Base-by-base conservation (phyloP, 305 asterid genomes). In the Coffea humblotiana region DNA sequence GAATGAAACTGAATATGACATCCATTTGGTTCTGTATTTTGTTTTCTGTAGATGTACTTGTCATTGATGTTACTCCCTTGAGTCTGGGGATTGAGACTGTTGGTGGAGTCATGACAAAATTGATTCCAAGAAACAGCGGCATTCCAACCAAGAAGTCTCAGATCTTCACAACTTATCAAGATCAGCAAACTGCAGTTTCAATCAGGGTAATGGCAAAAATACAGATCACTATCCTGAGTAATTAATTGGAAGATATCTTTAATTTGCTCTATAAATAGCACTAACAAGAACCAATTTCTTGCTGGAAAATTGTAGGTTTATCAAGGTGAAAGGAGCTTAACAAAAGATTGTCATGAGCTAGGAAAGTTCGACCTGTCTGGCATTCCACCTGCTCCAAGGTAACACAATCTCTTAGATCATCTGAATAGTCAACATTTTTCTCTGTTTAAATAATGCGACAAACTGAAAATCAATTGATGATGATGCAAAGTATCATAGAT, bases 51-150 rank as follows among this genome's bases (percentile, higher is more conserved):
- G 85, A 66, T 6, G 9, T 73, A 60, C 47, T 80, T 48, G 21
- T 80, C 52, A 56, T 82, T 12, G 84, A 79, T 81, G 52, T 64
- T 29, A 76, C 74, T 13, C 85, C 86, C 0, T 72, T 83, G 82
- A 87, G 88, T 45, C 77, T 84, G 16, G 90, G 90, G 0, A 72
- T 84, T 5, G 90, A 84, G 81, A 87, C 88, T 3, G 84, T 78
- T 7, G 90, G 88, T 8, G 88, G 90, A 4, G 88, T 87, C 40
- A 82, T 87, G 89, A 82, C 89, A 2, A 78, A 78, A 37, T 56
- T 87, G 60, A 82, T 87, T 23, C 85, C 86, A 49, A 81, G 89
- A 70, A 80, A 84, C 67, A 71, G 78, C 3, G 58, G 48, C 12
- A 71, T 68, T 16, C 87, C 89, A 27, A 52, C 82, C 6, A 81